Base-by-base conservation (phyloP, 2,329 filamentous ascomycete species). In the Emmonsia crescens region DNA sequence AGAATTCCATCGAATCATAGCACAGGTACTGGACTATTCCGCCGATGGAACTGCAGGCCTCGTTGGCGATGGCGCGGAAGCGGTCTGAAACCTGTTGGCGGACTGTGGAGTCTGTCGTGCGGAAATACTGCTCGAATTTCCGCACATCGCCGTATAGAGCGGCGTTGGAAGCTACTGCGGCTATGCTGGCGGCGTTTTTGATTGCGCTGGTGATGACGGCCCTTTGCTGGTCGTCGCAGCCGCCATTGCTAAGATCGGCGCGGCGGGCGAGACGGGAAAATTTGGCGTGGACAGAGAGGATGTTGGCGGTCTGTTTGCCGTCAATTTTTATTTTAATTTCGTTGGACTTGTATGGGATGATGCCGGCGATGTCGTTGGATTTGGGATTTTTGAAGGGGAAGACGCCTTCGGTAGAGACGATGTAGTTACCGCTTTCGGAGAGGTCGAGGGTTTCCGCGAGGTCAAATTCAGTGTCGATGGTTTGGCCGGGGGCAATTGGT, bases 381-480 rank as follows among this genome's bases (percentile, higher is more conserved):
- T 59, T 38, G 36, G 38, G 46, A 6, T 62, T 40, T 2, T 36
- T 59, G n/a, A 64, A 24, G 19, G 57, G 62, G 49, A 65, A 31
- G 12, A 60, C 27, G 38, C 64, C 64, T 9, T 58, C 9, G 24
- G 62, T 40, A 5, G 56, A 58, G 60, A 63, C 42, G 4, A 38
- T 57, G 56, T 46, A 65, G 19, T 49, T n/a, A 4, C 62, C 62
- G 14, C 62, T 60, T 10, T 40, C 46, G 6, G 60, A 58, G 31
- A 65, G 59, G 51, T 65, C 62, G 33, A 56, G 38, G 42, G 64
- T 65, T n/a, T 36, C 36, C 10, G 62, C 64, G 21, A 65, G 55
- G 38, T 65, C 64, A 29, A 65, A 59, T 44, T 54, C 58, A 14
- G 19, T 46, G 21, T 65, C 62, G 29, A 60, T 49, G 6, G 33